Evolutionary conservation across 371 early-diverging fungal genomes (phyloP).

Genomic region (Sporodiniella umbellata): DNA sequence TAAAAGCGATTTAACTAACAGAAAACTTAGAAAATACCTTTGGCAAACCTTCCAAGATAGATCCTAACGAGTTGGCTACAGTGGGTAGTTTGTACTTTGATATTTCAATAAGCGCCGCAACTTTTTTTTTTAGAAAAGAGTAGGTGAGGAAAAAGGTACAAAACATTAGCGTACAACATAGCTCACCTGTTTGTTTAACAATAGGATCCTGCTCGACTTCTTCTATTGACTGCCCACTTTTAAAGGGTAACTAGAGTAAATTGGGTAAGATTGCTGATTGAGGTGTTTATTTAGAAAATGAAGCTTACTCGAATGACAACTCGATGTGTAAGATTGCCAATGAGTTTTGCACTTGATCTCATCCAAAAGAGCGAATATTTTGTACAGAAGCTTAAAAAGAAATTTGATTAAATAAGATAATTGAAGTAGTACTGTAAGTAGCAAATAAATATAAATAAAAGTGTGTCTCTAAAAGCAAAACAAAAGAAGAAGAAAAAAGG

Average conservation of each 20-base stretch:
- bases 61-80: slow-evolving; percentile 54
- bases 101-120: slow-evolving; percentile 64
- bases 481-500: too few species aligned
- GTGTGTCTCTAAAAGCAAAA: too few species aligned
- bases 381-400: neutral
- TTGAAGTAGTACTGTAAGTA: too few species aligned
- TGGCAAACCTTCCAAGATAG: slow-evolving; percentile 60
- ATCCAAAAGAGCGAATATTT: slow-evolving; percentile 8
- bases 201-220: slow-evolving; percentile 63
- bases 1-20: neutral
- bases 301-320: slow-evolving; percentile 46
- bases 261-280: neutral
- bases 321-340: slow-evolving; percentile 48
- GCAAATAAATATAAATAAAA: too few species aligned
- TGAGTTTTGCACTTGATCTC: slow-evolving; percentile 49
- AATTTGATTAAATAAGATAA: neutral
- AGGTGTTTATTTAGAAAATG: neutral
- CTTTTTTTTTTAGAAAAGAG: slow-evolving; percentile 11
- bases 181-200: slow-evolving; percentile 58
- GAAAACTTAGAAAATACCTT: slow-evolving; percentile 37
- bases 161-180: neutral
- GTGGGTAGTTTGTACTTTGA: slow-evolving; percentile 57
- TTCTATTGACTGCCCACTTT: slow-evolving; percentile 54
- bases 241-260: slow-evolving; percentile 50
- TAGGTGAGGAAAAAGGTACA: neutral